phyloP scores from a whole-genome alignment of 768 basidiomycete genomes.

The Nidularia sp. region DNA sequence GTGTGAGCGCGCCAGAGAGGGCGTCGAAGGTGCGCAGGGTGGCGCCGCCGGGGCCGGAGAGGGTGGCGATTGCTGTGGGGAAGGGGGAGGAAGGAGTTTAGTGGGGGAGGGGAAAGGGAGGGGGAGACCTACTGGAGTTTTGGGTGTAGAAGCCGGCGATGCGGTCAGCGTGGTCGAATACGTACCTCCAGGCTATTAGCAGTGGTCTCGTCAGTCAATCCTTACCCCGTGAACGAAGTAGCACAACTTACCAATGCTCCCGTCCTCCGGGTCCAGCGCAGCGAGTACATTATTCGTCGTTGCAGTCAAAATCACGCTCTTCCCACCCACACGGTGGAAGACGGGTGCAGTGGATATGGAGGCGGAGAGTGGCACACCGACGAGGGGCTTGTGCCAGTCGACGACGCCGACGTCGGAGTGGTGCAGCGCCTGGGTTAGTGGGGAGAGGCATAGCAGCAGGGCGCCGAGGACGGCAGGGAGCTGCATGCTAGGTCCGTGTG shows the following conservation, averaged over 20 bases:
- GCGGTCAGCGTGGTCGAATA: constrained; percentile 66
- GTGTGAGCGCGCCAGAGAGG: constrained; percentile 55
- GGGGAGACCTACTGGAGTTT: constrained; percentile 45
- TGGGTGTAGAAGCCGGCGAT: constrained; percentile 61
- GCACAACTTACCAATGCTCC: constrained; percentile 58
- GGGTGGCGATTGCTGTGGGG: constrained; percentile 54
- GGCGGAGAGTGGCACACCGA: constrained; percentile 66
- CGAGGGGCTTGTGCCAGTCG: constrained; percentile 81
- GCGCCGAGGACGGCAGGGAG: background rate
- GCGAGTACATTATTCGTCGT: constrained; percentile 78
- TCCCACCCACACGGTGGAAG: constrained; percentile 41
- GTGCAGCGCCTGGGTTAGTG: constrained; percentile 40
- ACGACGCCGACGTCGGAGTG: constrained; percentile 75
- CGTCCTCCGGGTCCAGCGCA: constrained; percentile 62
- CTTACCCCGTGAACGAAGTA: background rate
- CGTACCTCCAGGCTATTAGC: constrained; percentile 71
- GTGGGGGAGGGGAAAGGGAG: background rate
- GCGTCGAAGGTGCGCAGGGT: constrained; percentile 67
- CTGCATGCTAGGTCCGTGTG: background rate
- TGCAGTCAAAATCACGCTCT: constrained; percentile 57
- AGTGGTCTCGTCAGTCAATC: background rate
- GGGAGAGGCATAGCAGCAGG: background rate
- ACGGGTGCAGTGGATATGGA: constrained; percentile 51
- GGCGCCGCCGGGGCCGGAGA: constrained; percentile 75
- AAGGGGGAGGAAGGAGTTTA: background rate